These are phyloP conservation scores for Kwoniella bestiolae DNA, from an alignment of 768 basidiomycete genomes.

Conservation along the genomic window DNA sequence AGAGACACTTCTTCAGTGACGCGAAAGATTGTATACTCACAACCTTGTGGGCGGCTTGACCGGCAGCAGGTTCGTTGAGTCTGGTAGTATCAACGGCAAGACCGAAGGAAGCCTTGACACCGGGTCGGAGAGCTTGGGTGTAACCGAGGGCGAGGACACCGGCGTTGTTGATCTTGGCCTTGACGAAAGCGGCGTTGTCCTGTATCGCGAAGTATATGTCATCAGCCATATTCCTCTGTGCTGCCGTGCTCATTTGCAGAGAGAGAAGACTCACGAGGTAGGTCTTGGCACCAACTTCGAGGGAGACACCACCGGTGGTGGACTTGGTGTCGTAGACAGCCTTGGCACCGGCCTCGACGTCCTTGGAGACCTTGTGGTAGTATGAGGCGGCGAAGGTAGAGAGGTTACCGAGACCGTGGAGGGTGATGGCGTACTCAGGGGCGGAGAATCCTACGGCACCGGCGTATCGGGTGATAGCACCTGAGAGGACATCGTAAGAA, in stretches of 20 bases:
- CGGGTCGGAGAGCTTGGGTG: conserved; percentile 77
- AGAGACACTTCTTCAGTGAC: background rate
- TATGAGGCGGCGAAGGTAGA: conserved; percentile 92
- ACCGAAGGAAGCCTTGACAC: conserved; percentile 71
- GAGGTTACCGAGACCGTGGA: conserved; percentile 94
- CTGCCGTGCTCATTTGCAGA: conserved; percentile 5
- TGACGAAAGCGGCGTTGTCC: conserved; percentile 87
- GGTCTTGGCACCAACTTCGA: conserved; percentile 96
- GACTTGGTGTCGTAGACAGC: conserved; percentile 94
- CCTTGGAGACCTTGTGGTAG: conserved; percentile 71
- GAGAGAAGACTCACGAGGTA: conserved; percentile 61
- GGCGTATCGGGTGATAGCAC: conserved; percentile 87
- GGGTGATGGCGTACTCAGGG: conserved; percentile 82
- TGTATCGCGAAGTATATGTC: conserved; percentile 66
- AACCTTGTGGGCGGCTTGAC: conserved; percentile 58
- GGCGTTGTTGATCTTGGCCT: conserved; percentile 98
- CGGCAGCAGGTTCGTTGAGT: conserved; percentile 68
- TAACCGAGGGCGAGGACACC: conserved; percentile 85
- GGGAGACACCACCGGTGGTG: conserved; percentile 78
- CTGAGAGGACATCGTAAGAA: conserved; percentile 93
- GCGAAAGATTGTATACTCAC: conserved; percentile 29
- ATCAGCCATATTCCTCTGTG: background rate
- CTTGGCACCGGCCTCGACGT: conserved; percentile 59
- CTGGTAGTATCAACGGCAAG: conserved; percentile 93
- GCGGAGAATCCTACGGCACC: conserved; percentile 93